phyloP scores from a whole-genome alignment of 495 filamentous ascomycete species.

The Penicillium parvum region DNA sequence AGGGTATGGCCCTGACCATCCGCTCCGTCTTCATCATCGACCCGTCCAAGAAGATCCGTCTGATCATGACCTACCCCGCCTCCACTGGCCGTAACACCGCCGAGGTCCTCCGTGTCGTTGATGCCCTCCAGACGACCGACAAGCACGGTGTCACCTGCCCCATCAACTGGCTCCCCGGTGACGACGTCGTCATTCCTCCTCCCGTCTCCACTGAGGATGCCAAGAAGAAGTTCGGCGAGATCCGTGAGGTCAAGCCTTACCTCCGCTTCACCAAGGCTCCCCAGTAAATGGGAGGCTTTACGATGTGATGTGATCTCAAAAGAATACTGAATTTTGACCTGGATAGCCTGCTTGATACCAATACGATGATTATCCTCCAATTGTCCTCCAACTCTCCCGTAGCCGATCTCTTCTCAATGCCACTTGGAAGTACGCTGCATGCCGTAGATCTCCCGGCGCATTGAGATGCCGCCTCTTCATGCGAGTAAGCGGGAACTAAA shows the following conservation, averaged over 20 bases:
- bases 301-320: slow-evolving; percentile 18
- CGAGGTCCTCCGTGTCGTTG: slow-evolving; percentile 63
- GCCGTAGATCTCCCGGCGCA: too few relatives aligned
- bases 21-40: slow-evolving; percentile 68
- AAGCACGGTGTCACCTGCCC: slow-evolving; percentile 60
- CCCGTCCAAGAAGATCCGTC: slow-evolving; percentile 62
- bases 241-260: slow-evolving; percentile 61
- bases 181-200: slow-evolving; percentile 66
- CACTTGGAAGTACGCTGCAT: too few relatives aligned
- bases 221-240: slow-evolving; percentile 61
- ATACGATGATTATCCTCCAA: slow-evolving; percentile 15
- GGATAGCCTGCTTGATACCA: slow-evolving; percentile 19
- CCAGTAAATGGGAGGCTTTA: slow-evolving; percentile 26
- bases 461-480: too few relatives aligned
- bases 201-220: slow-evolving; percentile 59
- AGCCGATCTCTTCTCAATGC: too few relatives aligned
- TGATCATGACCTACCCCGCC: slow-evolving; percentile 66
- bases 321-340: slow-evolving; percentile 1
- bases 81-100: slow-evolving; percentile 60
- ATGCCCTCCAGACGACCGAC: slow-evolving; percentile 61
- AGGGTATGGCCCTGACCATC: slow-evolving; percentile 63
- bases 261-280: slow-evolving; percentile 44
- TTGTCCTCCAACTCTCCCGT: too few relatives aligned
- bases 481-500: too few relatives aligned
- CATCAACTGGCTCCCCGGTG: slow-evolving; percentile 59